phyloP scores from a whole-genome alignment of 2,329 filamentous ascomycete species.

The Monosporascus sp. region DNA sequence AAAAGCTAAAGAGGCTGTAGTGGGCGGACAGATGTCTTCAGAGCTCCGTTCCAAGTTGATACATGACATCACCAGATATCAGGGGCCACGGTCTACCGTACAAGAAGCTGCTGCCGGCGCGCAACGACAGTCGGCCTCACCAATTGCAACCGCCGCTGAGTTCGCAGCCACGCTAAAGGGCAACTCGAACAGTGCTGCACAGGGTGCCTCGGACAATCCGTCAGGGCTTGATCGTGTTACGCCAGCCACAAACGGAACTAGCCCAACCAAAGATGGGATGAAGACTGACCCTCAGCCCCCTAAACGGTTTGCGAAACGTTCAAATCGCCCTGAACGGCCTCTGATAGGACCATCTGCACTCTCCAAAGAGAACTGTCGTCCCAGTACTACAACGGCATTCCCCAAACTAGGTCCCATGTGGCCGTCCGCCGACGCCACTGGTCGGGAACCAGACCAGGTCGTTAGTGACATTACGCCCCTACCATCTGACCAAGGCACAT shows the following conservation, averaged over 20 bases:
- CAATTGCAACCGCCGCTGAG: neutral
- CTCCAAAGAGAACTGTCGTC: neutral
- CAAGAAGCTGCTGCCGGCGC: neutral
- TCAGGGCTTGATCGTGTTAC: neutral
- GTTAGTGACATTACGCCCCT: neutral
- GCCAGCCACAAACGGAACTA: neutral
- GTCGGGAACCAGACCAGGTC: neutral
- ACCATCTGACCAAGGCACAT: no score
- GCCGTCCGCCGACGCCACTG: neutral
- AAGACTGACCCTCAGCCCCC: neutral
- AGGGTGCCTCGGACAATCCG: neutral
- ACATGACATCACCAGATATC: neutral
- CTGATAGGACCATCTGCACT: neutral
- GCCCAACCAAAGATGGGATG: neutral
- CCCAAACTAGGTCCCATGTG: neutral
- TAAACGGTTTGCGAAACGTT: constrained; percentile 1
- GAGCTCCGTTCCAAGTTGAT: neutral
- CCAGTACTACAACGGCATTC: neutral
- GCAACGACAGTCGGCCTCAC: neutral
- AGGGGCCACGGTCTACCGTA: neutral
- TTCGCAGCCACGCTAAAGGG: neutral
- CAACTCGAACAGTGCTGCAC: neutral
- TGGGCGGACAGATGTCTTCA: neutral
- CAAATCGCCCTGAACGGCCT: constrained; percentile 1
- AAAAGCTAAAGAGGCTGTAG: neutral